Evolutionary conservation across 164 flowering plant genomes (phyloP), one percentile per base, ranked within the genome.

Genomic region (Chimonanthus praecox): DNA sequence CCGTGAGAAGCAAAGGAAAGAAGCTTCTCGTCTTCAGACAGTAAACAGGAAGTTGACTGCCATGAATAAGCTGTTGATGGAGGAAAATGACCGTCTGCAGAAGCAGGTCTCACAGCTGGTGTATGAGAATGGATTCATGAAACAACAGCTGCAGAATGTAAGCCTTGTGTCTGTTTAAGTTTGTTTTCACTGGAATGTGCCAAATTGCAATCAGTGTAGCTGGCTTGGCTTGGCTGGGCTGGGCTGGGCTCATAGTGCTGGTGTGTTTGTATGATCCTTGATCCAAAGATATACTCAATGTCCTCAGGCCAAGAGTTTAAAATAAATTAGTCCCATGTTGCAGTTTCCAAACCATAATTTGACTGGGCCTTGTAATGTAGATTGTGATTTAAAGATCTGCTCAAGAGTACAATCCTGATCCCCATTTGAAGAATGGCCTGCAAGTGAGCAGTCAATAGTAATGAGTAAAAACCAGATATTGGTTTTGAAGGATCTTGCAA

Each of bases 21-120:
- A 92, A 74, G 83, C 95, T n/a, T 87, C 91, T 47, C 90, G 90
- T 13, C 89, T 92, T 46, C 90, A 86, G 85, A 87, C 91, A 3
- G 94, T 90, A 43, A 92, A 92, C 78, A 80, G 86, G 83, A 92
- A 90, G 88, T 85, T 92, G 77, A 80, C 83, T 76, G 94, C 97
- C 54, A 90, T 92, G 97, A 92, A 92, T 83, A 90, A 90, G 86
- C 82, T 92, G 80, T 80, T 92, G 82, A 92, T 90, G 95, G 97
- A 92, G 81, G 97, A 92, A 80, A 90, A 92, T 80, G 97, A 92
- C 76, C 91, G 97, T 18, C 78, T 92, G 69, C 97, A 90, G 82
- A 92, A 92, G 80, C 97, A 92, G 83, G 93, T 92, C 73, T 92
- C 97, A 0, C 91, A 90, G 63, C 49, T 92, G 81, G 93, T 90